Evolutionary conservation across 2,329 filamentous ascomycete species (phyloP).

Genomic region (Rutstroemia sp.): DNA sequence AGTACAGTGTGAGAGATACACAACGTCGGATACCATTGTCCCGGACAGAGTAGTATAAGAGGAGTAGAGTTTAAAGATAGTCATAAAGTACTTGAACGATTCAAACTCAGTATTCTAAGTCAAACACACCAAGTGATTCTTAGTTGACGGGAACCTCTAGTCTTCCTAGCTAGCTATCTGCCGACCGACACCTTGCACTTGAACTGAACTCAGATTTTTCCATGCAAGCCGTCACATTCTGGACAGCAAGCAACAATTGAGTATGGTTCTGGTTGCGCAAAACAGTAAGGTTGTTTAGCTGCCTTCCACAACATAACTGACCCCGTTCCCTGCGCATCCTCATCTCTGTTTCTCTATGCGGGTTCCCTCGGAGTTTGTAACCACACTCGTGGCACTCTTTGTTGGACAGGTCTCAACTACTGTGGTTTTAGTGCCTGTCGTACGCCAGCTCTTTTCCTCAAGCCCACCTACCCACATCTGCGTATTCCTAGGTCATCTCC

Average conservation of each 20-base stretch:
- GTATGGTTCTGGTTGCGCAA: neutral
- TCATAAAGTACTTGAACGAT: too few species aligned
- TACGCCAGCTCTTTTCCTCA: neutral
- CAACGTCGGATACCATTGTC: neutral
- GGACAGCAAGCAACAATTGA: neutral
- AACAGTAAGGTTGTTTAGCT: neutral
- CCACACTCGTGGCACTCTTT: neutral
- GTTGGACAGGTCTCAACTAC: neutral
- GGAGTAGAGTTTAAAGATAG: too few species aligned
- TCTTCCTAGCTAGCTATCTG: too few species aligned
- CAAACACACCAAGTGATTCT: too few species aligned
- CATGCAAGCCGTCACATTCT: neutral
- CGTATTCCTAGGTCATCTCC: neutral
- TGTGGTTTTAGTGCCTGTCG: neutral
- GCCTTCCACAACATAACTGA: neutral
- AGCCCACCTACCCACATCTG: neutral
- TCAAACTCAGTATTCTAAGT: too few species aligned
- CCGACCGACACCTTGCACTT: too few species aligned
- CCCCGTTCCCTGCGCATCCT: neutral
- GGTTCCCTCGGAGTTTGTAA: neutral
- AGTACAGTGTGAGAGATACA: neutral
- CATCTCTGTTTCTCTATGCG: neutral
- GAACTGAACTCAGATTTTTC: too few species aligned
- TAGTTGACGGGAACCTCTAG: too few species aligned
- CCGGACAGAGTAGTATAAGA: neutral